Conservation (phyloP, 257 asterid species). For the Striga asiatica region DNA sequence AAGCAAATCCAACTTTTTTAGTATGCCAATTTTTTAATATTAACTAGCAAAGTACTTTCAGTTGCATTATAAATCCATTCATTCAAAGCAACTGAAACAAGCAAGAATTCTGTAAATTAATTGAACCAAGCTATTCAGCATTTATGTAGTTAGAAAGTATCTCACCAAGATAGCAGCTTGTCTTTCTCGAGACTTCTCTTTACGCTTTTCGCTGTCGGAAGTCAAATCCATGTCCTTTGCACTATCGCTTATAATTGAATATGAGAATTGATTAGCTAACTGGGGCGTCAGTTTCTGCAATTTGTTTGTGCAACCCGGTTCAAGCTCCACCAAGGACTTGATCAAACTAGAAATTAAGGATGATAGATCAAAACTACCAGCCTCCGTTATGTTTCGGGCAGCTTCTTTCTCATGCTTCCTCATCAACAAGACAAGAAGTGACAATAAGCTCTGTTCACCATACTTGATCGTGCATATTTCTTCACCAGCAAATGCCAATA, state of each 20-base stretch:
- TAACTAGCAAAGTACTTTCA: slow-evolving; percentile 3
- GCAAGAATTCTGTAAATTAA: slow-evolving; percentile 1
- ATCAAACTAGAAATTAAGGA: slow-evolving; percentile 47
- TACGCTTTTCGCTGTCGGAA: slow-evolving; percentile 67
- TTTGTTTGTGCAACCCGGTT: slow-evolving; percentile 56
- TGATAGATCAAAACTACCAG: slow-evolving; percentile 40
- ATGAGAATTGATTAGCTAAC: slow-evolving; percentile 47
- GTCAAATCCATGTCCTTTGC: slow-evolving; percentile 22
- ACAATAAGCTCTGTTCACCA: slow-evolving; percentile 81
- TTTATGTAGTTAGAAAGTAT: neutral
- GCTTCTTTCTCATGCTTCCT: slow-evolving; percentile 59
- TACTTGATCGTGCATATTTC: slow-evolving; percentile 43
- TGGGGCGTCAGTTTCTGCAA: slow-evolving; percentile 79
- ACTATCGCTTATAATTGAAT: slow-evolving; percentile 24
- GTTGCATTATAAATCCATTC: neutral
- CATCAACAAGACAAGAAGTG: slow-evolving; percentile 85
- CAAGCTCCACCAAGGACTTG: slow-evolving; percentile 68
- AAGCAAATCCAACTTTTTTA: neutral
- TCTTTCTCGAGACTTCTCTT: slow-evolving; percentile 89
- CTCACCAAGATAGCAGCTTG: slow-evolving; percentile 96
- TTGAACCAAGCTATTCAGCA: neutral
- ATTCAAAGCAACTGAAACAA: neutral
- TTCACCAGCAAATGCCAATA: slow-evolving; percentile 67
- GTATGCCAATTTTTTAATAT: no score
- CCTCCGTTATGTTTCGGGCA: slow-evolving; percentile 47